These are phyloP conservation scores for Russula brevipes DNA, from an alignment of 768 basidiomycete species.

Conservation along the genomic window DNA sequence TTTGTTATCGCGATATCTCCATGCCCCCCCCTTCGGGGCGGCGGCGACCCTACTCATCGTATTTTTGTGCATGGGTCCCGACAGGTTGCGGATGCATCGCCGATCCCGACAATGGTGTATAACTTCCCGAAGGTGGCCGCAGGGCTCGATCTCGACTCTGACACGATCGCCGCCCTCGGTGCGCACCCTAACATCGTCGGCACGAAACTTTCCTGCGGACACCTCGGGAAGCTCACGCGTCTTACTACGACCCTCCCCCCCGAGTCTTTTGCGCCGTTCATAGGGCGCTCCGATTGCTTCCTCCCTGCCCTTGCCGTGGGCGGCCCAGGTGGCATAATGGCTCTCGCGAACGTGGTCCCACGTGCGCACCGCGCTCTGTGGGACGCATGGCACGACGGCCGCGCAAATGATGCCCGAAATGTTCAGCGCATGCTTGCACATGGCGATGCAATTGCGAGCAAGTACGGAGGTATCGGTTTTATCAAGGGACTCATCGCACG, in stretches of 20 bases:
- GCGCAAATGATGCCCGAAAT: constrained; percentile 52
- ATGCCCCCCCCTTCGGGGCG: constrained; percentile 4
- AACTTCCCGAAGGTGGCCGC: constrained; percentile 83
- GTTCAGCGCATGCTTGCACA: constrained; percentile 59
- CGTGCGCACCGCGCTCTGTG: constrained; percentile 14
- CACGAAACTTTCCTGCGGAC: constrained; percentile 79
- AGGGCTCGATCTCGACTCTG: constrained; percentile 80
- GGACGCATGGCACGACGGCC: constrained; percentile 33
- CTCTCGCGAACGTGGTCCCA: constrained; percentile 50
- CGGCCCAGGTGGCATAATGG: constrained; percentile 62
- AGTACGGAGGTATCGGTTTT: constrained; percentile 62
- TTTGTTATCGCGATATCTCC: not conserved
- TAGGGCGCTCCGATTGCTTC: constrained; percentile 70
- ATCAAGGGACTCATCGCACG: constrained; percentile 59
- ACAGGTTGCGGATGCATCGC: constrained; percentile 62
- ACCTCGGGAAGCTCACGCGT: constrained; percentile 78
- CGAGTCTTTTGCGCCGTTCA: constrained; percentile 60
- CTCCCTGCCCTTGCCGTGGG: constrained; percentile 56
- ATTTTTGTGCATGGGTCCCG: too few species aligned
- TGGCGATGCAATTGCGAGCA: constrained; percentile 59
- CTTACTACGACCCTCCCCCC: constrained; percentile 54
- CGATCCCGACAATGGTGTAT: constrained; percentile 74
- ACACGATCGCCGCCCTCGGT: constrained; percentile 62
- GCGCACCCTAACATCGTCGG: constrained; percentile 83
- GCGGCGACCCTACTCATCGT: not conserved